Evolutionary conservation across 495 filamentous ascomycete species (phyloP), one percentile per base, ranked within the genome.

Genomic region (Penicillium ochrochloron): DNA sequence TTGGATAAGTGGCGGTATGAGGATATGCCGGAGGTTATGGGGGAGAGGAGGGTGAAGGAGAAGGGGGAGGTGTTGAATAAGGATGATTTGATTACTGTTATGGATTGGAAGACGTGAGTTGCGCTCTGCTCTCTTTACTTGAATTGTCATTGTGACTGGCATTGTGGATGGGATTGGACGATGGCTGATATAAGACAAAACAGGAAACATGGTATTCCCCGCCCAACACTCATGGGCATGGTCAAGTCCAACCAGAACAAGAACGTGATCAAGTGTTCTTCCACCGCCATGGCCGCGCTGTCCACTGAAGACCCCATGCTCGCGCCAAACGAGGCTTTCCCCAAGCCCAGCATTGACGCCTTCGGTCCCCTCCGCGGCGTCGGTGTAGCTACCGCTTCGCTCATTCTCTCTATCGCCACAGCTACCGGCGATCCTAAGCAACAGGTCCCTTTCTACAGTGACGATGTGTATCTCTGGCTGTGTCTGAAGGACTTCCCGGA

Each of bases 71-170:
- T 39, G n/a, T 66, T 80, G 10, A 67, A 59, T 14, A 78, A 77
- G 23, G 73, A 74, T 0, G 78, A 81, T 34, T 27, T 79, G 33
- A 51, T 75, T 44, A 60, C 44, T 35, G 61, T 92, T n/a, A 84
- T 92, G 55, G 85, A 90, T 60, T 94, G 91, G 91, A 94, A 93
- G 76, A 75, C 90, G 89, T 92, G 81, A 70, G 88, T 82, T n/a
- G 21, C 29, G 6, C 48, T 57, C 48, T n/a, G n/a, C n/a, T 14
- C 50, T 1, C 31, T 21, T 51, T 31, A 5, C n/a, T 59, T 29
- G 48, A 29, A 51, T 4, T 51, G 27, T 19, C 52, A 15, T 61
- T 21, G 5, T 25, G 17, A 25, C 33, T 53, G 75, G 14, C 11
- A 54, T 21, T 27, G 25, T n/a, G 25, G 25, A 27, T 27, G 25